Evolutionary conservation across 768 basidiomycete genomes (phyloP).

Genomic region (Phlegmacium glaucopus): DNA sequence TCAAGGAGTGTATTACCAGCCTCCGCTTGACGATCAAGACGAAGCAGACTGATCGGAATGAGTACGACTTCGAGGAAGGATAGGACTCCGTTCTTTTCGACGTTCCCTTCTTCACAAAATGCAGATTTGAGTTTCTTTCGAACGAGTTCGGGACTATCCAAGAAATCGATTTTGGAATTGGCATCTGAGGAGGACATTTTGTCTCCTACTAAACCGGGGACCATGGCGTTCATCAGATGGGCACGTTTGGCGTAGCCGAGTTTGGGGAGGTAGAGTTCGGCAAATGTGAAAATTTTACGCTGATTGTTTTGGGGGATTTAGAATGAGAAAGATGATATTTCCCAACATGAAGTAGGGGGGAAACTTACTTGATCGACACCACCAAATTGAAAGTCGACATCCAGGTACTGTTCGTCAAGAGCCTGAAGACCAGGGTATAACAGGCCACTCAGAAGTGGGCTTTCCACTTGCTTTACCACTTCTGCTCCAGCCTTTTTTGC

Average conservation of each 20-base stretch:
- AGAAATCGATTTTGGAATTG: slow-evolving; percentile 97
- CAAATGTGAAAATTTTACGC: slow-evolving; percentile 99
- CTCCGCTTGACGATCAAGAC: slow-evolving; percentile 48
- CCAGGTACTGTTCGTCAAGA: slow-evolving; percentile 95
- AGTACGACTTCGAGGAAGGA: slow-evolving; percentile 84
- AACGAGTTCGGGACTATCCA: slow-evolving; percentile 80
- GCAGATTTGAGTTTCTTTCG: slow-evolving; percentile 89
- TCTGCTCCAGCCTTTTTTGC: slow-evolving; percentile 98
- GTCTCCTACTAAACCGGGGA: slow-evolving; percentile 88
- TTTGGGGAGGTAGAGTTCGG: slow-evolving; percentile 90
- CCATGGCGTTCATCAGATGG: slow-evolving; percentile 98
- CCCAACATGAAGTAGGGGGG: no score
- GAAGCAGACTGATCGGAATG: slow-evolving; percentile 80
- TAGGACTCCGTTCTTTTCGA: slow-evolving; percentile 84
- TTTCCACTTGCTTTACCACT: slow-evolving; percentile 97
- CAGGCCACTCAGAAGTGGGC: slow-evolving; percentile 84
- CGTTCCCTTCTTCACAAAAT: slow-evolving; percentile 92
- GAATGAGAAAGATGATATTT: not conserved
- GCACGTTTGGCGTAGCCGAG: slow-evolving; percentile 93
- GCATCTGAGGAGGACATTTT: slow-evolving; percentile 99
- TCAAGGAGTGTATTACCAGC: slow-evolving; percentile 47
- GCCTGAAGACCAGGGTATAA: slow-evolving; percentile 97
- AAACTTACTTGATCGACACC: slow-evolving; percentile 88
- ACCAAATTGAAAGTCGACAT: slow-evolving; percentile 95
- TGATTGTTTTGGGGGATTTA: slow-evolving; percentile 22